phyloP scores from a whole-genome alignment of 208 protist genomes.

The Leishmania tarentolae region DNA sequence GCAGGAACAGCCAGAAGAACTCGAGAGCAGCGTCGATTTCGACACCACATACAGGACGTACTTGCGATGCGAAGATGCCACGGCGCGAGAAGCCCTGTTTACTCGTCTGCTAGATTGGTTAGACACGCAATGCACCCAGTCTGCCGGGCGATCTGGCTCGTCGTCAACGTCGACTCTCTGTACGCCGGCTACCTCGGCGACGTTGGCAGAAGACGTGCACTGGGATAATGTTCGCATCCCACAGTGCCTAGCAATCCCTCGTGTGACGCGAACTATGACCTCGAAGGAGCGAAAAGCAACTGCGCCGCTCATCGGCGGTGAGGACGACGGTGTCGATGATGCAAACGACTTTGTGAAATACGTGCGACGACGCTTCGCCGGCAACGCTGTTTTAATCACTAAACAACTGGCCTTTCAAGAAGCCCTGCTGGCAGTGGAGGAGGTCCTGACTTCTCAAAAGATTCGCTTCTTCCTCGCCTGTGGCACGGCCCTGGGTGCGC shows the following conservation, averaged over 20 bases:
- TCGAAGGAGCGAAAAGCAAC: background rate
- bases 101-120: constrained; percentile 6
- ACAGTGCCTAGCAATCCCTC: background rate
- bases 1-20: background rate
- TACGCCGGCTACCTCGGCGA: background rate
- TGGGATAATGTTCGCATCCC: constrained; percentile 14
- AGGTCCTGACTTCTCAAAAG: constrained; percentile 17
- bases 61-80: constrained; percentile 11
- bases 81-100: constrained; percentile 2
- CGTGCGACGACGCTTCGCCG: constrained; percentile 10
- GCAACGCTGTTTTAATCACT: constrained; percentile 4
- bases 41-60: constrained; percentile 16
- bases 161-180: background rate
- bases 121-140: constrained; percentile 15
- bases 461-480: constrained; percentile 82
- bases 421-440: constrained; percentile 60
- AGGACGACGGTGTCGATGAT: background rate
- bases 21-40: background rate
- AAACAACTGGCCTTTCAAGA: constrained; percentile 72
- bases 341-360: constrained; percentile 20
- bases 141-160: background rate
- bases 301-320: background rate
- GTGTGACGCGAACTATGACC: background rate
- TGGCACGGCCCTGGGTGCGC: constrained; percentile 82
- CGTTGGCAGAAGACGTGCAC: background rate